phyloP scores from a whole-genome alignment of 2,329 filamentous ascomycete species.

The Alternaria ethzedia region DNA sequence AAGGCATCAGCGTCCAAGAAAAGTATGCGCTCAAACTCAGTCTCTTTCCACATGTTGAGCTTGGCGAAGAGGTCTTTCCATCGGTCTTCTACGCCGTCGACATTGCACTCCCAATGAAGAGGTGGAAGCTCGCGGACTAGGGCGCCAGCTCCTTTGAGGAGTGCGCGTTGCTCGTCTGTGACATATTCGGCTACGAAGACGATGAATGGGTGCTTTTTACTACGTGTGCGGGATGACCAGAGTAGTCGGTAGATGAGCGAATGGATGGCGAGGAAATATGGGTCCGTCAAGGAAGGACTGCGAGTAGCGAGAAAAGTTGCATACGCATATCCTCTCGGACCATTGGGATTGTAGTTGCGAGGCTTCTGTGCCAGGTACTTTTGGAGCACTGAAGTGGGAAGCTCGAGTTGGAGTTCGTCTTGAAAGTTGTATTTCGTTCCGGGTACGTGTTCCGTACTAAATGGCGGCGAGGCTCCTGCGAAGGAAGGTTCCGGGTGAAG shows the following conservation, averaged over 20 bases:
- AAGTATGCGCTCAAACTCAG: slow-evolving; percentile 36
- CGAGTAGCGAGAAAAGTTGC: slow-evolving; percentile 43
- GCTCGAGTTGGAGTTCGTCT: slow-evolving; percentile 32
- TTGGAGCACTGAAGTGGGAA: slow-evolving; percentile 25
- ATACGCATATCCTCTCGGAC: slow-evolving; percentile 30
- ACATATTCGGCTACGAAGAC: slow-evolving; percentile 46
- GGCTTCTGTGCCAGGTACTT: slow-evolving; percentile 24
- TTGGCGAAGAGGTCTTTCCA: slow-evolving; percentile 48
- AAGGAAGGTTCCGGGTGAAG: background rate
- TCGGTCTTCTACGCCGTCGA: slow-evolving; percentile 25
- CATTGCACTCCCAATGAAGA: slow-evolving; percentile 36
- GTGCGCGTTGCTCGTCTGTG: slow-evolving; percentile 35
- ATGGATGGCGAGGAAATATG: slow-evolving; percentile 45
- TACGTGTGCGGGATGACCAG: slow-evolving; percentile 38
- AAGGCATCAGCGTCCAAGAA: slow-evolving; percentile 47
- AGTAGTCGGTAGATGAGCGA: slow-evolving; percentile 42
- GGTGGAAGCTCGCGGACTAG: slow-evolving; percentile 41
- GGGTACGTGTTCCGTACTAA: background rate
- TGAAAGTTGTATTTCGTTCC: slow-evolving; percentile 33
- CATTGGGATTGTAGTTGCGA: slow-evolving; percentile 31
- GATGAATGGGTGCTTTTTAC: slow-evolving; percentile 34
- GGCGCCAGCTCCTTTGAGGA: slow-evolving; percentile 42
- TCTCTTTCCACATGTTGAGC: slow-evolving; percentile 46
- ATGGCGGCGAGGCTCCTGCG: background rate
- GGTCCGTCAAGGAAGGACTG: slow-evolving; percentile 41